Base-by-base conservation (phyloP, 768 basidiomycete species). In the Lactarius vividus region DNA sequence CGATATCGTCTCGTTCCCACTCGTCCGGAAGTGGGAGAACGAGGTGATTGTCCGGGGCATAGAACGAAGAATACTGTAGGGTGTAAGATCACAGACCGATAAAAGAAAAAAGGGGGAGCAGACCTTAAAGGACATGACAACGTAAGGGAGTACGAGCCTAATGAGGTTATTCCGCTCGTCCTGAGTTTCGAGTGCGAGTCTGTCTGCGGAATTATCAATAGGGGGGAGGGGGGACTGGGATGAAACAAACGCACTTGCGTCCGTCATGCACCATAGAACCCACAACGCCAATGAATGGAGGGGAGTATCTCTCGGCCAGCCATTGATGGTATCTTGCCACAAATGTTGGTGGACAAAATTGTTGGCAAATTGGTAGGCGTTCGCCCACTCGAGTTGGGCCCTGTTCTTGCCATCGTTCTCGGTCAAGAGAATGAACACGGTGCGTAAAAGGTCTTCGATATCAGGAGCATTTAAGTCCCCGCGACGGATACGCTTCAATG, bases 331-430 rank as follows among this genome's bases (percentile, higher is more conserved):
- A 28, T 73, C 71, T 39, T 81, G 77, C 77, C 83, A 83, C 31
- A 88, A 76, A 8, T 80, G 79, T n/a, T 71, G 71, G 37, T 78
- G 79, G 40, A 86, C 73, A 63, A 80, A 84, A 1, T 62, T 23
- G 56, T 82, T 79, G 10, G 84, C 77, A 52, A 83, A 85, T 5
- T 66, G 67, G 42, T 79, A 78, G 3, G 86, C 77, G 4, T 82
- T 80, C 0, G 84, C 87, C 28, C 75, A 77, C 63, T 82, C 68
- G 57, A 90, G 82, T 74, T 86, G 86, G 4, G 70, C 75, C 40
- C 79, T 78, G 72, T 91, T 91, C 72, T 81, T 81, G 39, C 87
- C 87, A 74, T 90, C 88, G 75, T 88, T 85, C 67, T 90, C 88
- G 4, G 83, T 75, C 73, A 87, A 73, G 79, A 91, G 82, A 52